phyloP scores from a whole-genome alignment of 352 stramenopile species.

The Pythium brachiatum region DNA sequence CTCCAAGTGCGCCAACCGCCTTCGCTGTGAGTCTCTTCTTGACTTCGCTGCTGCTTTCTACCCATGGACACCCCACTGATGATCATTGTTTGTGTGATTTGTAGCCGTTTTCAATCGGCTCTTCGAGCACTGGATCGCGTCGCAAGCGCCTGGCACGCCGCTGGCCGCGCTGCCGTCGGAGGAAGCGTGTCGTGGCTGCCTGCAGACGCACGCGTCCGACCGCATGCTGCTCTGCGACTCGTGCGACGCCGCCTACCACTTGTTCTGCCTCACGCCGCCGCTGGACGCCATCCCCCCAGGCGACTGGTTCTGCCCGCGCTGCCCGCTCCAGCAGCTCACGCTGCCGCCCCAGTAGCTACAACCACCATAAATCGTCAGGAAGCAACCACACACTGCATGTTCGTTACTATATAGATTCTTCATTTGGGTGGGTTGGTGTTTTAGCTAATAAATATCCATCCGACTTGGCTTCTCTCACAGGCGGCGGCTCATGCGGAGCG shows the following conservation, averaged over 20 bases:
- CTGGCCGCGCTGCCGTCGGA: constrained; percentile 55
- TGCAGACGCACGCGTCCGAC: constrained; percentile 60
- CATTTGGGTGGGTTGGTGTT: background rate
- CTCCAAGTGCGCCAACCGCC: constrained; percentile 69
- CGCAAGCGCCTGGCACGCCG: constrained; percentile 49
- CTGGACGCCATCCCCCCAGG: constrained; percentile 57
- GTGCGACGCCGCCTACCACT: constrained; percentile 82
- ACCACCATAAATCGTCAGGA: no score
- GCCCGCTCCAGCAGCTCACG: constrained; percentile 31
- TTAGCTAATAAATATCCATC: background rate
- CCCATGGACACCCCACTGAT: no score
- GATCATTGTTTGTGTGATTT: constrained; percentile 16
- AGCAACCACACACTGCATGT: no score
- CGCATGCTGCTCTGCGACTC: constrained; percentile 83
- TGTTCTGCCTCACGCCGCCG: constrained; percentile 72
- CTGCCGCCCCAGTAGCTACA: background rate
- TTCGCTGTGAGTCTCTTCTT: constrained; percentile 59
- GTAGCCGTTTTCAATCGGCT: constrained; percentile 77
- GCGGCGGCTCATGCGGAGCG: constrained; percentile 18
- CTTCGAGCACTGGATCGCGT: constrained; percentile 72
- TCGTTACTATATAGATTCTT: background rate
- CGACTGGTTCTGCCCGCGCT: constrained; percentile 82
- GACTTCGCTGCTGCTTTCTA: background rate
- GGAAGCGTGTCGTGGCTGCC: constrained; percentile 67
- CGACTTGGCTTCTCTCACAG: background rate